Conservation (phyloP, 176 grass and related monocot genomes). For the Alloteropsis semialata region DNA sequence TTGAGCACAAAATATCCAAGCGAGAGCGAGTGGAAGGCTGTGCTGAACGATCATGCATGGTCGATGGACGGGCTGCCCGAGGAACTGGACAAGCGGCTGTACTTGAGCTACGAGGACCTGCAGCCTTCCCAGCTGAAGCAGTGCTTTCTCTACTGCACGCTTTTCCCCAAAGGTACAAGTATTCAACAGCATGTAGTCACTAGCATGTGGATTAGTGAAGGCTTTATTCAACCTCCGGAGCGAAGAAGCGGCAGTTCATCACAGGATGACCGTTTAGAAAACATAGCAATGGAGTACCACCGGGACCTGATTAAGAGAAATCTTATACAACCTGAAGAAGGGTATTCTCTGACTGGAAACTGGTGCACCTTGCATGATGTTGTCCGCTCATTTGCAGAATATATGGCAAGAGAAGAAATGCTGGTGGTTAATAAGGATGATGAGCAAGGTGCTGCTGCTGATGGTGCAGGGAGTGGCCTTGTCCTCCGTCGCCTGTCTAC, state of each 20-base stretch:
- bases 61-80: not conserved
- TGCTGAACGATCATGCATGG: not conserved
- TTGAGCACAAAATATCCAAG: not conserved
- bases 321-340: not conserved
- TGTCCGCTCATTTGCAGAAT: slow-evolving; percentile 4
- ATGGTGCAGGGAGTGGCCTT: too few species aligned
- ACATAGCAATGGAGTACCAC: not conserved
- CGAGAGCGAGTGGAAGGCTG: not conserved
- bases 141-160: slow-evolving; percentile 23
- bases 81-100: not conserved
- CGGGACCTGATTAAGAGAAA: slow-evolving; percentile 14
- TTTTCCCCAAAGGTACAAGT: not conserved
- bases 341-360: not conserved
- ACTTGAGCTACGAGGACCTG: slow-evolving; percentile 15
- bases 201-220: slow-evolving; percentile 13
- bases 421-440: not conserved
- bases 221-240: not conserved
- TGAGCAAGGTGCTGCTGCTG: too few species aligned
- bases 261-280: not conserved
- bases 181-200: not conserved
- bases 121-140: not conserved
- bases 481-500: not conserved
- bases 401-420: slow-evolving; percentile 3
- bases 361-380: not conserved
- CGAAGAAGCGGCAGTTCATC: not conserved